Evolutionary conservation across 179 eudicot species (phyloP), one percentile per base, ranked within the genome.

Genomic region (Corrigiola litoralis): DNA sequence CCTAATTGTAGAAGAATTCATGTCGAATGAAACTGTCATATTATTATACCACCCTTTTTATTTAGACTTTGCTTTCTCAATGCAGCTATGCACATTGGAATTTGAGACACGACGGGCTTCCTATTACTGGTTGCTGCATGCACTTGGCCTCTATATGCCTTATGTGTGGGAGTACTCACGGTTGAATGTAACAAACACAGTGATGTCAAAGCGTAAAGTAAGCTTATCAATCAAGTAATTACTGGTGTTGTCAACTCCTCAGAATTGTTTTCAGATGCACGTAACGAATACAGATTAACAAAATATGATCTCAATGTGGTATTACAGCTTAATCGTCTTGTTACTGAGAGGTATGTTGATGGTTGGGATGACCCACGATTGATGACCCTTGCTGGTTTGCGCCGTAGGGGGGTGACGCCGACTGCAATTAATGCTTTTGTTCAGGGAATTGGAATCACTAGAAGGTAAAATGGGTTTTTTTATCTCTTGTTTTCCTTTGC

Each of bases 91-190:
- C 74, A 87, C 97, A n/a, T 86, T 94, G 69, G 99, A 94, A 58
- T 94, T 94, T 74, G 99, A 94, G 85, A 94, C 97, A 50, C 86
- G 97, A 0, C 87, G 97, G 56, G 99, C 99, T 68, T 90, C 99
- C 41, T 94, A 94, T 70, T 94, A 94, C 71, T 94, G 97, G 99
- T 77, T 94, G 55, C 62, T 94, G 71, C 87, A 94, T 75, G 89
- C 89, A 44, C 79, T 94, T 66, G 81, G 76, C 73, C 84, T 94
- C 36, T 94, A 90, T 75, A 87, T 82, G 67, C 99, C 99, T 42
- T 80, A 82, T 75, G 99, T 90, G n/a, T 94, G 97, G 97, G 99
- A 94, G 74, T 94, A 94, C 68, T 94, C 97, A 23, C 86, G 99
- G 72, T 75, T 94, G 77, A 94, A 94, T 80, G 67, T 94, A 48